Evolutionary conservation across 352 stramenopile genomes (phyloP), one percentile per base, ranked within the genome.

Genomic region (Phytopythium kandeliae): DNA sequence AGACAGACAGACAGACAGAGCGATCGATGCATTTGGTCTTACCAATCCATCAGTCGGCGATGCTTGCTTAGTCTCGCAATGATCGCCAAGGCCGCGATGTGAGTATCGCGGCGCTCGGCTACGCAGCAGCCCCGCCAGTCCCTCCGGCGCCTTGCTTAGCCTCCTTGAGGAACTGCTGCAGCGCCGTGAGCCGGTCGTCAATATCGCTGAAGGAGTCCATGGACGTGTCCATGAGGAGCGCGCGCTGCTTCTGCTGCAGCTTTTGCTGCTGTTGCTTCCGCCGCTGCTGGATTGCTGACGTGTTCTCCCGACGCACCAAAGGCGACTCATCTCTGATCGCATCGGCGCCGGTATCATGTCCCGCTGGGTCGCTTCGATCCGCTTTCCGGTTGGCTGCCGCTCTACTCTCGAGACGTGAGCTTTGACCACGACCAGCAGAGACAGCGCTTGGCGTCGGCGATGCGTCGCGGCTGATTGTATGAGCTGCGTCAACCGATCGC

Each of bases 131-230:
- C 4, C 21, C 28, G 2, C 22, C 30, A 42, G 43, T 30, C 51
- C 28, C 35, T 42, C 48, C 41, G 4, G 52, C 58, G 15, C 69
- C 67, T 65, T 89, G 72, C 55, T 92, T 92, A 37, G 83, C 81
- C 44, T 92, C 71, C 62, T 78, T 76, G 25, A 94, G 67, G 26
- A 94, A 94, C 56, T 92, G 68, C 48, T 92, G 81, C 28, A 94
- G 55, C 13, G 81, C 83, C 26, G 76, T 91, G 33, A 92, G 57
- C 7, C 83, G 72, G n/a, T 92, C 80, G 54, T 94, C 83, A 46
- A 94, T 89, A 48, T 94, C 81, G 37, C 78, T 90, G 54, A 93
- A 91, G 35, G 79, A 90, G 45, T 90, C 78, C 4, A 78, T 47
- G 0, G 79, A 88, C 10, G 74, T 89, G 42, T 88, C 78, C 10